Conservation (phyloP, 371 early-diverging fungal species). For the Gilbertella persicaria region DNA sequence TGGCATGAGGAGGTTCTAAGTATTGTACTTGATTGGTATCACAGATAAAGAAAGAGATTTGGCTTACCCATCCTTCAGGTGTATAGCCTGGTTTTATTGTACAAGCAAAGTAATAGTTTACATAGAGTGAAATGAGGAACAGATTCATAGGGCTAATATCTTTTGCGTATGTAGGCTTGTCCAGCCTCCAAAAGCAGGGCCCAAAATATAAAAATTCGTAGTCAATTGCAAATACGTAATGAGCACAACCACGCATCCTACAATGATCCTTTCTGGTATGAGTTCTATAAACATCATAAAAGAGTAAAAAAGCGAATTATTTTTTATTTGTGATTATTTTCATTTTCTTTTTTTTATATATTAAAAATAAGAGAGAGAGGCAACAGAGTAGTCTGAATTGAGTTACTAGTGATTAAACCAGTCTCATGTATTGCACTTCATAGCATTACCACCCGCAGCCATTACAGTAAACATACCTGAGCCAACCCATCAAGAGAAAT, state of each 20-base stretch:
- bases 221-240: constrained; percentile 21
- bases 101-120: constrained; percentile 79
- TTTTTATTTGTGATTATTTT: too few relatives aligned
- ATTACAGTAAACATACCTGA: constrained; percentile 31
- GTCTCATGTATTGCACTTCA: constrained; percentile 57
- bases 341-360: constrained; percentile 23
- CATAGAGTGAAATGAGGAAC: constrained; percentile 57
- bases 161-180: constrained; percentile 18
- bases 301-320: background rate
- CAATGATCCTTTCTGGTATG: constrained; percentile 22
- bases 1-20: constrained; percentile 17
- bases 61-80: constrained; percentile 66
- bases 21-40: too few relatives aligned
- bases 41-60: too few relatives aligned
- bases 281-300: background rate
- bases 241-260: constrained; percentile 13
- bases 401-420: constrained; percentile 38
- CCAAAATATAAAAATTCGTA: constrained; percentile 21
- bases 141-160: constrained; percentile 61
- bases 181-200: constrained; percentile 31
- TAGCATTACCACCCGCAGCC: constrained; percentile 48
- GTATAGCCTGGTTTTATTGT: constrained; percentile 76
- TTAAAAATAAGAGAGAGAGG: constrained; percentile 26
- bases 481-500: constrained; percentile 25
- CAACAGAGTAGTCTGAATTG: constrained; percentile 55